Base-by-base conservation (phyloP, 108 stramenopile species). In the Schizochytrium sp. region DNA sequence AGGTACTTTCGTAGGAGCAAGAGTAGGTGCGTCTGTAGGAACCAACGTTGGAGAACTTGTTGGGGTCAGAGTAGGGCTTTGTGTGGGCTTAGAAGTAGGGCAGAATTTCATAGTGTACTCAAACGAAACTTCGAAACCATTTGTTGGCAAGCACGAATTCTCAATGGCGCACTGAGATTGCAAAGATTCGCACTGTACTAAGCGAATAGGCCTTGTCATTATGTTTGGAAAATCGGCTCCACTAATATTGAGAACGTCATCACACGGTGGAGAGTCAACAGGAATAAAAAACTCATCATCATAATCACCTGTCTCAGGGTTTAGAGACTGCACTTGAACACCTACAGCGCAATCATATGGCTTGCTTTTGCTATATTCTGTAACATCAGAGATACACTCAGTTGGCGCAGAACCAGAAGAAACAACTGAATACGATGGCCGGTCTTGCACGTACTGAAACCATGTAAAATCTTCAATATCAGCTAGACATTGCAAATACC, bases 201-300 rank as follows among this genome's bases (percentile, higher is more conserved):
- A 50, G 28, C 76, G 76, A 40, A 83, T 2, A 0, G 76, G 76
- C 2, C 53, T n/a, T 5, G 55, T 50, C 50, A 83, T 55, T 5
- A 83, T 10, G 76, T 83, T 49, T 40, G 76, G 76, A 53, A 55
- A 83, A 53, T 56, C 76, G 17, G 12, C 5, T n/a, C 76, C 76
- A 53, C 76, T 83, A 38, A 83, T 17, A 42, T 10, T 83, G 50
- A 83, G 15, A 10, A 55, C 28, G 76, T 83, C 53, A n/a, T 28
- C 47, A 40, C 76, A 83, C 8, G 76, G 76, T 10, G 76, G 76
- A 55, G 55, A 53, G 12, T 47, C 49, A 3, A n/a, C 53, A 0
- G 76, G 76, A 7, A 83, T 50, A 53, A 83, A 83, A 2, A 83
- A 83, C 76, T 83, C 76, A 10, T 83, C 50, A 47, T 55, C 47